phyloP scores from a whole-genome alignment of 176 grass and related monocot genomes.

The Eragrostis nindensis region DNA sequence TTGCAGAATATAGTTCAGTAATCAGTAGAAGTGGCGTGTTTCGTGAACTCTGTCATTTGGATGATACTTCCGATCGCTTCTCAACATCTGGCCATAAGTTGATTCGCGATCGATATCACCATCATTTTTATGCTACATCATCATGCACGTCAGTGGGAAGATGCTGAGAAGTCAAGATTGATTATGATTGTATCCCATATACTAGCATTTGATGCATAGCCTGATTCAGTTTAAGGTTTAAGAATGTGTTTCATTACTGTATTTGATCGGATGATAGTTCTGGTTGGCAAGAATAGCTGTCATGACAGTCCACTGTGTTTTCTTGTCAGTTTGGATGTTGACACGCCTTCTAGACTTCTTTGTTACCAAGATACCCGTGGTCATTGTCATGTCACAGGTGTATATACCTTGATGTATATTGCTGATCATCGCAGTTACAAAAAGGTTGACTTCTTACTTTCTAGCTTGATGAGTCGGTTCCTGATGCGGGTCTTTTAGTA shows the following conservation, averaged over 20 bases:
- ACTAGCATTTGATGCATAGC: background rate
- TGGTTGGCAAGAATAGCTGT: background rate
- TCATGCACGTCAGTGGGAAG: background rate
- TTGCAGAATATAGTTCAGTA: background rate
- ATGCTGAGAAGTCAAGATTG: background rate
- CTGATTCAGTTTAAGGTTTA: too few relatives aligned
- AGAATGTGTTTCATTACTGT: too few relatives aligned
- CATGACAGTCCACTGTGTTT: background rate
- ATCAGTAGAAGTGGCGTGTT: too few relatives aligned
- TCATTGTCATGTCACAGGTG: too few relatives aligned
- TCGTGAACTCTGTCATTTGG: background rate
- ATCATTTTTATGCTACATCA: background rate
- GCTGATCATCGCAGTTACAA: too few relatives aligned
- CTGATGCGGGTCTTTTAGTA: too few relatives aligned
- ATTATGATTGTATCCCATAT: background rate
- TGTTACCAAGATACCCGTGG: background rate
- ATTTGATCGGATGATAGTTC: background rate
- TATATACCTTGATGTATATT: too few relatives aligned
- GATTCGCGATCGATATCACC: background rate
- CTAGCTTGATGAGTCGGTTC: too few relatives aligned
- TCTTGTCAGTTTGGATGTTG: background rate
- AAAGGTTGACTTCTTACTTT: too few relatives aligned
- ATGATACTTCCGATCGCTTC: background rate
- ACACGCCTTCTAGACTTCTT: background rate
- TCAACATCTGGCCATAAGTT: background rate